Percentiles rank a stretch among this genome's conserved stretches.
Conservation (phyloP, 345 rosid genomes). For the Durio zibethinus region DNA sequence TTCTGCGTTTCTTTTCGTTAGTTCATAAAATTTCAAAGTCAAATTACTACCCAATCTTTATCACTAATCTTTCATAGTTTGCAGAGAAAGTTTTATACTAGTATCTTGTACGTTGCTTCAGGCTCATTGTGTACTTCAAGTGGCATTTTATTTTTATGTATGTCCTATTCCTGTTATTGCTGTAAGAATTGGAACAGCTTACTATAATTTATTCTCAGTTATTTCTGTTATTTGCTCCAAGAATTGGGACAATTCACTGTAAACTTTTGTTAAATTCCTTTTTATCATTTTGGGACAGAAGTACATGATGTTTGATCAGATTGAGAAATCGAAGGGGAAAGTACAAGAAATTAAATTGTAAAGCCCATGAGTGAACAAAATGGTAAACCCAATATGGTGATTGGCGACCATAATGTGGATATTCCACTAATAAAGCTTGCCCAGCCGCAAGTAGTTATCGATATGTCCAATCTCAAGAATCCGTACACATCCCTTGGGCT, state of each 20-base stretch:
- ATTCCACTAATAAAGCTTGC: neutral
- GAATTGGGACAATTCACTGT: neutral
- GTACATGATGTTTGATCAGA: too few species aligned
- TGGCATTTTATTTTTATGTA: neutral
- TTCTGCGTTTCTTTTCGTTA: neutral
- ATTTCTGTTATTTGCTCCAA: neutral
- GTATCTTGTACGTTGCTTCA: neutral
- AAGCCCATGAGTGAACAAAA: neutral
- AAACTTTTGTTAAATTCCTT: neutral
- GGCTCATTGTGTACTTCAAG: neutral
- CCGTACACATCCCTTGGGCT: neutral
- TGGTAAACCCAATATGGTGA: neutral
- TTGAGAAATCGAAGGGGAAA: neutral
- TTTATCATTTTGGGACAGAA: neutral
- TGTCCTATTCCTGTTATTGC: neutral
- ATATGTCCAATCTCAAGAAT: neutral
- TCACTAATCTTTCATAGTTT: neutral
- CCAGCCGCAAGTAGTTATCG: neutral
- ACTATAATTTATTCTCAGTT: too few species aligned
- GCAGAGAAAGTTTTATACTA: neutral
- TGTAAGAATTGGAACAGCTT: too few species aligned
- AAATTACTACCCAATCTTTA: neutral
- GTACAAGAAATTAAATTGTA: neutral
- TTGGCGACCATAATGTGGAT: neutral
- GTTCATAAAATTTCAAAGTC: neutral